A percentile compares a stretch with the other conserved stretches of the same genome.
phyloP scores from a whole-genome alignment of 2,329 filamentous ascomycete species.

The Metarhizium rileyi region DNA sequence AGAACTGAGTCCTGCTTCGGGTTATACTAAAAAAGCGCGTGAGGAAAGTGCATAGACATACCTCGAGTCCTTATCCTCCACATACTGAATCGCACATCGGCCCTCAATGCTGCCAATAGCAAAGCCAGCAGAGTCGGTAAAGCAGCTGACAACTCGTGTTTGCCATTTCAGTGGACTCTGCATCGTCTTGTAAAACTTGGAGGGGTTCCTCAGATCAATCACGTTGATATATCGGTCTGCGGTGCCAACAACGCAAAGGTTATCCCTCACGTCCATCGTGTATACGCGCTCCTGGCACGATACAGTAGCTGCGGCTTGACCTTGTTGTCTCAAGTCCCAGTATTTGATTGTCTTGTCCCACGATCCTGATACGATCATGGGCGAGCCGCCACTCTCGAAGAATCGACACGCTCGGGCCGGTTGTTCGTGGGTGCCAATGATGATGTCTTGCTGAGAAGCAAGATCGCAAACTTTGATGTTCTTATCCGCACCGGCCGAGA shows the following conservation, averaged over 20 bases:
- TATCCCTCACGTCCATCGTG: constrained; percentile 81
- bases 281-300: constrained; percentile 72
- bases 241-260: constrained; percentile 83
- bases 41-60: constrained; percentile 24
- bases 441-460: constrained; percentile 51
- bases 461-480: constrained; percentile 83
- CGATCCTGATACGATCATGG: constrained; percentile 84
- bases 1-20: neutral
- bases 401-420: constrained; percentile 72
- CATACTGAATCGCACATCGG: constrained; percentile 94
- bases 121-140: constrained; percentile 82
- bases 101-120: constrained; percentile 96
- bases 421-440: constrained; percentile 77
- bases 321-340: constrained; percentile 66
- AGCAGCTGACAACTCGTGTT: constrained; percentile 90
- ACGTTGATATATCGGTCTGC: constrained; percentile 96
- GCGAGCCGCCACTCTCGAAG: constrained; percentile 60
- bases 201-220: constrained; percentile 79
- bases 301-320: constrained; percentile 52
- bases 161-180: constrained; percentile 98
- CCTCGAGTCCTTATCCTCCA: constrained; percentile 86
- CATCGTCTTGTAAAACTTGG: constrained; percentile 89
- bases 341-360: constrained; percentile 90
- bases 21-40: too few relatives aligned
- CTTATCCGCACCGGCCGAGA: constrained; percentile 85